Evolutionary conservation across 2,329 filamentous ascomycete species (phyloP), one percentile per base, ranked within the genome.

Genomic region (Metarhizium robertsii): DNA sequence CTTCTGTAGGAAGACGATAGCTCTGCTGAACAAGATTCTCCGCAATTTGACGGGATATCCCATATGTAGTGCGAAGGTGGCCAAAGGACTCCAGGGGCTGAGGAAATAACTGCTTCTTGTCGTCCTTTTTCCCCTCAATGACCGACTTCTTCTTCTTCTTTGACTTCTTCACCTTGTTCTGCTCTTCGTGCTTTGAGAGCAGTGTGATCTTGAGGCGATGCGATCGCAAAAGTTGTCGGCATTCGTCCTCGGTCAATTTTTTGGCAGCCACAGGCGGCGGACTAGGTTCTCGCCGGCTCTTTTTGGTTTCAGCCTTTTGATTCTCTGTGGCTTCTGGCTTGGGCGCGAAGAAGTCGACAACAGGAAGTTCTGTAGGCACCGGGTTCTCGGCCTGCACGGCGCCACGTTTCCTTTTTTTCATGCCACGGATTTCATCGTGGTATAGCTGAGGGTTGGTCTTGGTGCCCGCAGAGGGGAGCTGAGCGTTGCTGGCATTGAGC

Each of bases 1-100:
- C 92, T 71, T 97, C 92, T 0, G 94, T 99, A 13, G 94, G 94
- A 55, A 91, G 76, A 40, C 80, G 83, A 67, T 95, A 99, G 11
- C 88, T 90, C 71, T 97, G 90, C n/a, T 82, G 79, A 14, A 81
- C 76, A 34, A 99, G 76, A 65, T 99, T 99, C 58, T 87, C 83
- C 2, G 84, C 83, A 48, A 99, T 72, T 46, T 85, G 79, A 45
- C 79, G 76, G 4, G 90, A 87, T 46, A 96, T 83, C n/a, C 79
- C 80, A 71, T 92, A 95, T 48, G 76, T 77, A 36, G 77, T 75
- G 42, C 83, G 79, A 57, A 99, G 74, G 64, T 94, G 84, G 46
- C 76, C 74, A 67, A 99, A 97, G 0, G 84, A 83, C 48, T 80
- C 81, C 61, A 99, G 74, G 2, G 94, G 92, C 60, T 89, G 86